Evolutionary conservation across 2,329 filamentous ascomycete species (phyloP), one percentile per base, ranked within the genome.

Genomic region (Monilinia fructicola): DNA sequence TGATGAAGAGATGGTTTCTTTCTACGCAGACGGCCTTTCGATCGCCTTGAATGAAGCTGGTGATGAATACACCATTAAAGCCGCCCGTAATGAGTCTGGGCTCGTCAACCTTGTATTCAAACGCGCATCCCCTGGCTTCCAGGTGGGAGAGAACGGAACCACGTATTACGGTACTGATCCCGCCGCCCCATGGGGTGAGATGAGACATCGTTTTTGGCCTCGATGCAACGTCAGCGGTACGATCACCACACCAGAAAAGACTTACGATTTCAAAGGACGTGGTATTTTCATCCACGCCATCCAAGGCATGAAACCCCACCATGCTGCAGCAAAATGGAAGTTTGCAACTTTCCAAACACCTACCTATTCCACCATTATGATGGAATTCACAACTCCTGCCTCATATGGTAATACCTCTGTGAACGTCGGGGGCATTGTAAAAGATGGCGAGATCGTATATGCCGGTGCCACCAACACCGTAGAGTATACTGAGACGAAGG

Each of bases 271-370:
- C 78, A 89, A 87, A 75, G 94, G 94, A 67, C 86, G 83, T 69
- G 93, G 88, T 44, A 81, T 96, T 74, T 94, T 93, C 79, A 84
- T 90, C 71, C 90, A 96, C 78, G 93, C 92, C 53, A 82, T 98
- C 62, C 95, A 98, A 81, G 95, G 93, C 78, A 98, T 98, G 94
- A 99, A 99, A 85, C 95, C 95, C 50, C 95, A 99, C 78, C 96
- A 98, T 77, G 91, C 93, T 67, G 93, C 94, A 69, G 88, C 91
- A 44, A 87, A 86, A 70, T 99, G 95, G 95, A 97, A 95, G 79
- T 99, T 97, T 81, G 84, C 86, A 78, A 87, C 93, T 80, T 97
- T 97, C 82, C 93, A 98, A 77, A 89, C 91, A 16, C 90, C 92
- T 23, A 92, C 84, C 26, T 90, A 93, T 81, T 95, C 93, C 38